Evolutionary conservation across 352 stramenopile genomes (phyloP).

Genomic region (Peronospora tabacina): DNA sequence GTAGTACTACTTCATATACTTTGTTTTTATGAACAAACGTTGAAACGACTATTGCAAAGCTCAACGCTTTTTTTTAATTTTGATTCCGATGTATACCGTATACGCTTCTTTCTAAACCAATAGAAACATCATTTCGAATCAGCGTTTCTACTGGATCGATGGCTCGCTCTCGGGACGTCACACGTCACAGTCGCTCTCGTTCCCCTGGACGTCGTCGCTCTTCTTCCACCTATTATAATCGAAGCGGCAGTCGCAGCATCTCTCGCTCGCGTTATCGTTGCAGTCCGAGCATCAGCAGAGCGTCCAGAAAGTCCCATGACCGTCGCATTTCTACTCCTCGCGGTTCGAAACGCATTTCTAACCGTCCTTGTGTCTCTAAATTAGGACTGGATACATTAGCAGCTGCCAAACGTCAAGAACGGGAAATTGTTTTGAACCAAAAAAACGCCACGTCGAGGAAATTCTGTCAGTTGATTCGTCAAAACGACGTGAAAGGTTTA

Average conservation of each 20-base stretch:
- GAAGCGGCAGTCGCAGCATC: constrained; percentile 15
- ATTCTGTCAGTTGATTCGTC: constrained; percentile 19
- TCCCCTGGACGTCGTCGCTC: constrained; percentile 8
- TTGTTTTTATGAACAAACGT: too few species aligned
- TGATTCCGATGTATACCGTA: too few species aligned
- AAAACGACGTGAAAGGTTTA: constrained; percentile 30
- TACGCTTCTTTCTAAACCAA: not conserved
- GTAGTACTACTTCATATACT: not conserved
- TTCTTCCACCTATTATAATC: constrained; percentile 13
- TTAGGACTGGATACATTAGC: constrained; percentile 59
- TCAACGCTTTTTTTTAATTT: too few species aligned
- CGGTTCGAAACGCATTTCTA: constrained; percentile 2
- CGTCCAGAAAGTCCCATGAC: constrained; percentile 4
- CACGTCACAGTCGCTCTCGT: constrained; percentile 19
- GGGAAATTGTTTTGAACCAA: not conserved
- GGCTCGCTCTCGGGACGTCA: constrained; percentile 19
- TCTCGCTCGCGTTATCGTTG: constrained; percentile 3
- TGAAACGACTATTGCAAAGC: too few species aligned
- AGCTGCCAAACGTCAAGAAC: constrained; percentile 50
- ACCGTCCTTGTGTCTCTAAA: constrained; percentile 25
- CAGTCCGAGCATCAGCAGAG: constrained; percentile 15
- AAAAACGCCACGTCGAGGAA: not conserved
- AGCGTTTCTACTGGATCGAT: not conserved
- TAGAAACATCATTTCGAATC: not conserved
- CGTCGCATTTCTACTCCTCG: constrained; percentile 12